Conservation (phyloP, 495 filamentous ascomycete species). For the Cairneyella variabilis region DNA sequence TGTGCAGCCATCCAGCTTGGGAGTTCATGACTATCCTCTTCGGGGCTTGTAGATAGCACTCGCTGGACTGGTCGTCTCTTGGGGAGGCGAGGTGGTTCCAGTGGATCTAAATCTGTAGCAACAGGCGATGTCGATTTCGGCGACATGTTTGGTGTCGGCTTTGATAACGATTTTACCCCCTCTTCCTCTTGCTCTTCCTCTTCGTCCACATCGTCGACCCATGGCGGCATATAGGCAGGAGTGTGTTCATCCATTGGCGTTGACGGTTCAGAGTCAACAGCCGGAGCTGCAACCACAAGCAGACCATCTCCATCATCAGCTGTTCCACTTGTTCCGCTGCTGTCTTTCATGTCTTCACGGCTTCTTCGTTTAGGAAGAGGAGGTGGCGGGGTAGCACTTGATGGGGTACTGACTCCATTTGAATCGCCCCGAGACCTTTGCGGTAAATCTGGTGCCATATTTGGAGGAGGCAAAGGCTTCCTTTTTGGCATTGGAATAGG, state of each 20-base stretch:
- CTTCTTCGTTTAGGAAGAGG: constrained; percentile 29
- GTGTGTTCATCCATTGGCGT: constrained; percentile 36
- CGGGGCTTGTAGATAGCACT: constrained; percentile 24
- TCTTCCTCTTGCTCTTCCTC: constrained; percentile 5
- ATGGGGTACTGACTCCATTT: constrained; percentile 9
- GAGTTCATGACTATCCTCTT: constrained; percentile 23
- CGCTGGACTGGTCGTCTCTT: constrained; percentile 20
- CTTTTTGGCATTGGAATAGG: constrained; percentile 57
- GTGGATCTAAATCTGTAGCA: background rate
- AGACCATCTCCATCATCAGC: constrained; percentile 41
- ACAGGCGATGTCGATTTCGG: background rate
- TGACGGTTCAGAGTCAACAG: constrained; percentile 51
- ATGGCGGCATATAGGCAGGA: constrained; percentile 36
- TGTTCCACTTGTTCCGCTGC: background rate
- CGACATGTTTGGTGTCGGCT: background rate
- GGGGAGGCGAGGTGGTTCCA: constrained; percentile 14
- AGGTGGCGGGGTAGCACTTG: constrained; percentile 34
- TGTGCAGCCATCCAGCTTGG: constrained; percentile 30
- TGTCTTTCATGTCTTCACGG: constrained; percentile 22
- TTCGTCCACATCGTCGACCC: constrained; percentile 36
- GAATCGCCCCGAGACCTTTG: constrained; percentile 23
- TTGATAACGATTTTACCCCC: too few relatives aligned
- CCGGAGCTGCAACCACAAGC: constrained; percentile 56
- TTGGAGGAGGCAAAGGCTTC: constrained; percentile 48
- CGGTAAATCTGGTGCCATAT: constrained; percentile 30